Base-by-base conservation (phyloP, 805 yeast genomes). In the Candida xiaguanensis region DNA sequence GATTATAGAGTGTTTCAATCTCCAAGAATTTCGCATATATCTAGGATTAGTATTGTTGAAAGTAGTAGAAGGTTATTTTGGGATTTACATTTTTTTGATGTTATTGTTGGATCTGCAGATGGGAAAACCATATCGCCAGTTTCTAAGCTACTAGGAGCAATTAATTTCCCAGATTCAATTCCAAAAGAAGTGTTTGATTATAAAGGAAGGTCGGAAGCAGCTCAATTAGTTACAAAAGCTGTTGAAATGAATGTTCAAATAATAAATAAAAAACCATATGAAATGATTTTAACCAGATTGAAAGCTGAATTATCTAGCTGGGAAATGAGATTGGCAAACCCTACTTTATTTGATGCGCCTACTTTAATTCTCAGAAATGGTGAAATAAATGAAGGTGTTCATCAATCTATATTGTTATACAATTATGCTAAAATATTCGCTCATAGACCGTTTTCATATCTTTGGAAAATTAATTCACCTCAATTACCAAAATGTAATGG, bases 401-500 rank as follows among this genome's bases (percentile, higher is more conserved):
- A 73, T 38, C 79, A 75, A 46, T 65, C 78, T 1, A 59, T 70
- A 8, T 58, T 74, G 40, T 52, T 75, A 52, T 58, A 69, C 38
- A 70, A 70, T 41, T 75, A 75, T 52, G 78, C 80, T 1, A 72
- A 70, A 44, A 72, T 75, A n/a, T 75, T 74, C 46, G 71, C 75
- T 3, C 78, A 75, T 51, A 52, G 80, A 41, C 80, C 80, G 2
- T 64, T 75, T 40, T 74, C 79, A 8, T 73, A 65, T 49, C 55
- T 74, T 3, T 75, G 78, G 78, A 66, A 74, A 49, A 65, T 45
- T 5, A 44, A 42, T 37, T 42, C 50, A 14, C 50, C 50, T 14
- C 50, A 46, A 33, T 33, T 40, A 25, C 49, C 49, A 5, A 36
- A 39, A 34, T 45, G 49, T 20, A 40, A 31, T 26, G 49, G 40